These are phyloP conservation scores for Geotrichum siamense DNA, from an alignment of 1,139 yeast genomes.

Conservation along the genomic window DNA sequence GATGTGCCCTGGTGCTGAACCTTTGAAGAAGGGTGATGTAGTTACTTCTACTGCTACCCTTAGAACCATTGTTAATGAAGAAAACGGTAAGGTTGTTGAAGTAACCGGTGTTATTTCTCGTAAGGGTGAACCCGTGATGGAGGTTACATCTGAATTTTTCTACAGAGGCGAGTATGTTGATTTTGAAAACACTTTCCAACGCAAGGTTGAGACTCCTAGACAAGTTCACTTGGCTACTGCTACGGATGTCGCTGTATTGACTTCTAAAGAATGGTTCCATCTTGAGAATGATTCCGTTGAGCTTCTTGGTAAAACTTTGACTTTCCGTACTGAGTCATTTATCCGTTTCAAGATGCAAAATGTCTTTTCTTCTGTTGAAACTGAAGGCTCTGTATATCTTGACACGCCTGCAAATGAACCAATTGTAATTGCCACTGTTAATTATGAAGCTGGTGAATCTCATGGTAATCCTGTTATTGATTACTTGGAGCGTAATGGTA, in stretches of 20 bases:
- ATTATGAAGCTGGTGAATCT: slow-evolving; percentile 85
- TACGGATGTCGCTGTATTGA: slow-evolving; percentile 88
- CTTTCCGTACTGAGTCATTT: slow-evolving; percentile 83
- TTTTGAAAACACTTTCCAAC: slow-evolving; percentile 87
- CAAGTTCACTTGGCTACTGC: slow-evolving; percentile 64
- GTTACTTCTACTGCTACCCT: slow-evolving; percentile 79
- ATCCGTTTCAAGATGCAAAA: slow-evolving; percentile 71
- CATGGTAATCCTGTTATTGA: slow-evolving; percentile 97
- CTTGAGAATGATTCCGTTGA: slow-evolving; percentile 61
- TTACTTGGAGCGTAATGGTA: slow-evolving; percentile 85
- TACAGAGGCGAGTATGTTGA: slow-evolving; percentile 90
- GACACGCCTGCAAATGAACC: slow-evolving; percentile 93
- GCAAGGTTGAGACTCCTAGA: slow-evolving; percentile 79
- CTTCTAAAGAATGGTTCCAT: slow-evolving; percentile 97
- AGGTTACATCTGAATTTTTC: slow-evolving; percentile 89
- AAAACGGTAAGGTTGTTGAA: slow-evolving; percentile 92
- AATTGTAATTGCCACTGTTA: slow-evolving; percentile 77
- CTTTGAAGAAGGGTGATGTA: slow-evolving; percentile 80
- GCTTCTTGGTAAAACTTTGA: slow-evolving; percentile 69
- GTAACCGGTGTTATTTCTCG: slow-evolving; percentile 86
- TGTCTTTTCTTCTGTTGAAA: slow-evolving; percentile 71
- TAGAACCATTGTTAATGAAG: slow-evolving; percentile 81
- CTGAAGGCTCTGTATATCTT: slow-evolving; percentile 77
- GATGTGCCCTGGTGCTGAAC: slow-evolving; percentile 88
- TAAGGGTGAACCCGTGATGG: slow-evolving; percentile 76